A percentile compares a stretch with the other conserved stretches of the same genome.
Conservation (phyloP, 441 rosid genomes). For the Populus hybrid region DNA sequence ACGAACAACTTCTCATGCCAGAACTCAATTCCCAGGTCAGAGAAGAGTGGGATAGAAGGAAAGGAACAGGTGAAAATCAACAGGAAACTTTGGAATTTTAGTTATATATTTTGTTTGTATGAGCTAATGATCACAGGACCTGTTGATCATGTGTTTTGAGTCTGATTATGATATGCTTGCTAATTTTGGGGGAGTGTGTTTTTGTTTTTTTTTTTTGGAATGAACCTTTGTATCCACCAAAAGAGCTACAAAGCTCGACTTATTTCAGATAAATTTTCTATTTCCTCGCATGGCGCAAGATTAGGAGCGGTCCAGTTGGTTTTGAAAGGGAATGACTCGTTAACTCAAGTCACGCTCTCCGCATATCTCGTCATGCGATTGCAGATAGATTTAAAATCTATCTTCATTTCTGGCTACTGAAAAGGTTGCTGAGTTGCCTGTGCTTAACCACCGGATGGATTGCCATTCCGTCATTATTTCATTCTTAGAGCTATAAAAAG, state of each 20-base stretch:
- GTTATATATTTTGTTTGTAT: slow-evolving; percentile 15
- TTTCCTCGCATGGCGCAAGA: background rate
- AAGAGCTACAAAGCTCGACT: background rate
- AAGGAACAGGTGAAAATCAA: background rate
- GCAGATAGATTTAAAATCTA: background rate
- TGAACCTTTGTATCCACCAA: background rate
- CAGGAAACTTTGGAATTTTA: background rate
- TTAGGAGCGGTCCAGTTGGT: background rate
- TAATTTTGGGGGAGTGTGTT: too few species aligned
- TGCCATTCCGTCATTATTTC: background rate
- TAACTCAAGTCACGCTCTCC: background rate
- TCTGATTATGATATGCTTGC: background rate
- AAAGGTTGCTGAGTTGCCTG: background rate
- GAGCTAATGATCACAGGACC: slow-evolving; percentile 9
- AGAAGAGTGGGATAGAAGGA: background rate
- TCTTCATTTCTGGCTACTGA: background rate
- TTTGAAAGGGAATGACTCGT: background rate
- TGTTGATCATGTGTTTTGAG: background rate
- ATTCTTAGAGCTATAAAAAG: background rate
- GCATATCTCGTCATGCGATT: background rate
- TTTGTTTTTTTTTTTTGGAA: too few species aligned
- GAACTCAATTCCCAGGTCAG: slow-evolving; percentile 1
- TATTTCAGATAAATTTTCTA: background rate
- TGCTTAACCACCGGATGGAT: background rate
- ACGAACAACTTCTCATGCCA: slow-evolving; percentile 9